Base-by-base conservation (phyloP, 1,284 basidiomycete genomes). In the Leccinum subspadiceum region DNA sequence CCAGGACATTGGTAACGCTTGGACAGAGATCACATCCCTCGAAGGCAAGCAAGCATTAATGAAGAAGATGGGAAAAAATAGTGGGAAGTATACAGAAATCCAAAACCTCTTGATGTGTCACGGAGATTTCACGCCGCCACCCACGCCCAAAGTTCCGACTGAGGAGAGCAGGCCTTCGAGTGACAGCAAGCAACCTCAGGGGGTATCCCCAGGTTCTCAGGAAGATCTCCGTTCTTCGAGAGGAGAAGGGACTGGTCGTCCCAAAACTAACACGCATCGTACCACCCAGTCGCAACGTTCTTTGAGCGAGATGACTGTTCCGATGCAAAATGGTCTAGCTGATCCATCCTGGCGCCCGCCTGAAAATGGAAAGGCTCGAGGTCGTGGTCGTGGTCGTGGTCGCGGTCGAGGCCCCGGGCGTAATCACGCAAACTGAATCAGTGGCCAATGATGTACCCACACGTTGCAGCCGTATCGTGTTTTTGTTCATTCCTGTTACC, bases 31-130 rank as follows among this genome's bases (percentile, higher is more conserved):
- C 20, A 81, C 76, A 6, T 80, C 79, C 48, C 67, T 69, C 2
- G 66, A 73, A 6, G 73, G 71, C 44, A 73, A 66, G 72, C 72
- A 64, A 55, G 60, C 60, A 35, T 65, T 70, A 39, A 58, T 73
- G 64, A 72, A 70, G 53, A 70, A 64, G 53, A 63, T 66, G 49
- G 64, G 66, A 31, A 61, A 66, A 56, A 58, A 71, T 31, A 62
- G 59, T n/a, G 73, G 73, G 49, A 81, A 78, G 58, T 75, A 77
- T 35, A 76, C 78, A 33, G 85, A 87, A 64, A 81, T 87, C 60
- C 66, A 78, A 56, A 79, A 82, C 62, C 72, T 89, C 9, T 69
- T 89, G 57, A 78, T 78, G 72, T 78, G 74, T 39, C 85, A 77
- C 65, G 84, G 84, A 33, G 77, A 77, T 9, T 81, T 83, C 67